phyloP scores from a whole-genome alignment of 2,329 filamentous ascomycete genomes.

The Macrophomina tecta region DNA sequence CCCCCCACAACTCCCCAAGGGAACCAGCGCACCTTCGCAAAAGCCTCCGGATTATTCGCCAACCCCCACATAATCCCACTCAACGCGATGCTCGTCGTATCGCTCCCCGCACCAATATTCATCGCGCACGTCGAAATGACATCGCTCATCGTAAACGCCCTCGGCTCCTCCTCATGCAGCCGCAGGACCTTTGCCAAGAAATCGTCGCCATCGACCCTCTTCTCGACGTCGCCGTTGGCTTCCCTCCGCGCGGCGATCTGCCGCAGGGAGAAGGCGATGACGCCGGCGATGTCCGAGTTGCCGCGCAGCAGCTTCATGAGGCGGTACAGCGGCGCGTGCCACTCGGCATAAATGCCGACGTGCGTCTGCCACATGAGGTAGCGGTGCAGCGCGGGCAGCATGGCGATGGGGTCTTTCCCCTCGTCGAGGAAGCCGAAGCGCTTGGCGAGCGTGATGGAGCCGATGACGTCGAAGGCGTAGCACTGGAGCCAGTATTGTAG shows the following conservation, averaged over 20 bases:
- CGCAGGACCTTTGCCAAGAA: conserved; percentile 53
- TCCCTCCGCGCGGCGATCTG: neutral
- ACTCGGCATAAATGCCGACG: conserved; percentile 51
- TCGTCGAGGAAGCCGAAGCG: conserved; percentile 48
- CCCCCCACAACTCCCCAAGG: neutral
- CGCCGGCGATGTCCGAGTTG: conserved; percentile 30
- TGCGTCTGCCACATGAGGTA: conserved; percentile 47
- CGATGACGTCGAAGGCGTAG: conserved; percentile 60
- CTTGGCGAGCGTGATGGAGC: conserved; percentile 56
- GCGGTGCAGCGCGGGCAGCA: conserved; percentile 49
- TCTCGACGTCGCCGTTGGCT: neutral
- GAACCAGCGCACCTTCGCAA: neutral
- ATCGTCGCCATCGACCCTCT: neutral
- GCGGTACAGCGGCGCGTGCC: conserved; percentile 46
- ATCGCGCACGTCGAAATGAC: conserved; percentile 35
- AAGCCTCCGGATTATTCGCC: conserved; percentile 40
- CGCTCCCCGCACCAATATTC: conserved; percentile 48
- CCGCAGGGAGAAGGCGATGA: neutral
- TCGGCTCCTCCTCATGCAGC: conserved; percentile 50
- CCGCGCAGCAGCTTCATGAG: conserved; percentile 36
- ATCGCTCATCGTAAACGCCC: conserved; percentile 49
- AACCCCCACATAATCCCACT: conserved; percentile 54
- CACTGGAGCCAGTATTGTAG: conserved; percentile 53
- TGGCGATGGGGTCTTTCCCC: conserved; percentile 53
- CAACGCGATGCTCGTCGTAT: conserved; percentile 58